Evolutionary conservation across 306 rosid genomes (phyloP).

Genomic region (Ziziphus jujuba): DNA sequence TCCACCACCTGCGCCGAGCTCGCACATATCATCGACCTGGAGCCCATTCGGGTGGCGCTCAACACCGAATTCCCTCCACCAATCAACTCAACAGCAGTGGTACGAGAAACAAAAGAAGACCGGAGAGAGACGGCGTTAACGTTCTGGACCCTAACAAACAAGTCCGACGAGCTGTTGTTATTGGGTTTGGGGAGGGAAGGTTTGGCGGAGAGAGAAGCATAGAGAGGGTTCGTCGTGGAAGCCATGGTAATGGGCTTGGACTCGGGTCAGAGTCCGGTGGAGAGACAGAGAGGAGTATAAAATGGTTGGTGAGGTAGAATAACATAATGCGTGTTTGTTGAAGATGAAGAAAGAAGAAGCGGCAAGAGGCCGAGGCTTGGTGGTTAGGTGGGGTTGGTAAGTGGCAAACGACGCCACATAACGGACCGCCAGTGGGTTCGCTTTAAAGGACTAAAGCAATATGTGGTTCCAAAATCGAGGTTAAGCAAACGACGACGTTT

Average conservation of each 20-base stretch:
- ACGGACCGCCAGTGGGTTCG: slow-evolving; percentile 22
- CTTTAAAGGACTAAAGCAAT: neutral
- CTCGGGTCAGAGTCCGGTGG: slow-evolving; percentile 2
- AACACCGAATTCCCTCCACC: slow-evolving; percentile 20
- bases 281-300: neutral
- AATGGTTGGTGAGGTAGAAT: slow-evolving; percentile 36
- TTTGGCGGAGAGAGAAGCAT: slow-evolving; percentile 46
- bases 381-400: slow-evolving; percentile 17
- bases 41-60: slow-evolving; percentile 15
- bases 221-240: slow-evolving; percentile 42
- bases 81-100: slow-evolving; percentile 24
- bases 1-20: slow-evolving; percentile 66
- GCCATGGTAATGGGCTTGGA: slow-evolving; percentile 47
- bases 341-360: slow-evolving; percentile 6
- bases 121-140: slow-evolving; percentile 34
- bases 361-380: neutral
- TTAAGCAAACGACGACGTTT: no score
- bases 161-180: slow-evolving; percentile 16
- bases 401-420: slow-evolving; percentile 1
- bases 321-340: neutral
- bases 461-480: no score
- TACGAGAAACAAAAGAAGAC: slow-evolving; percentile 10
- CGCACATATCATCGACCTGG: slow-evolving; percentile 47
- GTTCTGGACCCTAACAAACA: slow-evolving; percentile 28
- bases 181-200: slow-evolving; percentile 23